Conservation (phyloP, 2,329 filamentous ascomycete genomes). For the Talaromyces albobiverticillius region DNA sequence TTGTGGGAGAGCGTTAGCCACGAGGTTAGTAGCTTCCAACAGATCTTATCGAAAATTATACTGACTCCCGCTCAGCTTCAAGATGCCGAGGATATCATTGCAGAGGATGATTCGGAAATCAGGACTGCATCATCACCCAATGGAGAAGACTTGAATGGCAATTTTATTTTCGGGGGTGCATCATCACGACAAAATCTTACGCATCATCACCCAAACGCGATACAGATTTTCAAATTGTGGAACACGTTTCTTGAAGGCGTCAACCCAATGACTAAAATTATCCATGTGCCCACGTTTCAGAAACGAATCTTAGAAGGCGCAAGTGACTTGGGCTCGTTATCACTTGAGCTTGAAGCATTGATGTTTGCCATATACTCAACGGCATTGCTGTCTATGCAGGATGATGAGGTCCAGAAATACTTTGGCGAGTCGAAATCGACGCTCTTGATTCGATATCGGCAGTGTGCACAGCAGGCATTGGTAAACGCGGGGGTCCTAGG, state of each 20-base stretch:
- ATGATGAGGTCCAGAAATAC: slow-evolving; percentile 21
- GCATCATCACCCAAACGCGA: slow-evolving; percentile 18
- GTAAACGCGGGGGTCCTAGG: slow-evolving; percentile 19
- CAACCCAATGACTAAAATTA: slow-evolving; percentile 25
- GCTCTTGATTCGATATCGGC: slow-evolving; percentile 22
- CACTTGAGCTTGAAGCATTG: slow-evolving; percentile 26
- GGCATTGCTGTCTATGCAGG: slow-evolving; percentile 27
- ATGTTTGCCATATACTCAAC: slow-evolving; percentile 33
- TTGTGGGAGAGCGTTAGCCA: slow-evolving; percentile 17
- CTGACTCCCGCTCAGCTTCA: too few species aligned
- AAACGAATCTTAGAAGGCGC: slow-evolving; percentile 24
- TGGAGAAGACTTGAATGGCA: slow-evolving; percentile 7
- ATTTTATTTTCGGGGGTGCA: slow-evolving; percentile 10
- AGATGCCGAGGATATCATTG: slow-evolving; percentile 14
- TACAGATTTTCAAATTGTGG: slow-evolving; percentile 23
- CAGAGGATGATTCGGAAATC: slow-evolving; percentile 3
- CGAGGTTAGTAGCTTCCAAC: slow-evolving; percentile 9
- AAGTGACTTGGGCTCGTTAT: slow-evolving; percentile 17
- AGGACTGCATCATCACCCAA: background rate
- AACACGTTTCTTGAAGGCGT: slow-evolving; percentile 24
- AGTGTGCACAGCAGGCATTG: slow-evolving; percentile 21
- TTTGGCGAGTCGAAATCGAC: slow-evolving; percentile 21
- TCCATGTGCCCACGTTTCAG: slow-evolving; percentile 26
- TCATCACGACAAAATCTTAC: slow-evolving; percentile 4
- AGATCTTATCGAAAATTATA: background rate